Conservation (phyloP, 306 rosid genomes). For the Ormosia semicastrata region DNA sequence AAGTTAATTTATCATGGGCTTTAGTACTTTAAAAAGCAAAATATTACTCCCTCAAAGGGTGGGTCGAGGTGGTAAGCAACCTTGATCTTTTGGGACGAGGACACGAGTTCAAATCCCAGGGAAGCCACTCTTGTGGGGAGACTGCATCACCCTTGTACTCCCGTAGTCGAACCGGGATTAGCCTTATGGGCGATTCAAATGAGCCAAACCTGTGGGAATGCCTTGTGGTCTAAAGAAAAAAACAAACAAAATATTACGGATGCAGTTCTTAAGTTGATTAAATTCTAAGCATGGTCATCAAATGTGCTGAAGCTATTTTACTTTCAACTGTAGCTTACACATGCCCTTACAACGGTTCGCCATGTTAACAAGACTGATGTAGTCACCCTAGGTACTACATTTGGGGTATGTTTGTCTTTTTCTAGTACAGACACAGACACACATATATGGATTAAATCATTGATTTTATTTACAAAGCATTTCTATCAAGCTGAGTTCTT, state of each 20-base stretch:
- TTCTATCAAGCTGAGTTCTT: conserved; percentile 17
- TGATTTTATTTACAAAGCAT: neutral
- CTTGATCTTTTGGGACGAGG: no score
- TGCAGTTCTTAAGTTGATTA: conserved; percentile 10
- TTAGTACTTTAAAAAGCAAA: conserved; percentile 17
- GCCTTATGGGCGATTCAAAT: no score
- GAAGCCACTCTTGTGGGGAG: no score
- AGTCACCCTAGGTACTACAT: conserved; percentile 92
- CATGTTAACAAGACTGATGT: conserved; percentile 96
- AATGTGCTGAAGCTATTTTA: conserved; percentile 28
- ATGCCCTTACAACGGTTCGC: conserved; percentile 69
- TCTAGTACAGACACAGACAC: neutral
- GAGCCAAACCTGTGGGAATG: no score
- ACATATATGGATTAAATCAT: neutral
- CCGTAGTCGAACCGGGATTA: no score
- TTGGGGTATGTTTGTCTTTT: conserved; percentile 66
- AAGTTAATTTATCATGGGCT: neutral
- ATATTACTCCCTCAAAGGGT: neutral
- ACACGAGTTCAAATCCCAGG: no score
- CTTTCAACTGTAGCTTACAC: conserved; percentile 62
- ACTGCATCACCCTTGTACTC: no score
- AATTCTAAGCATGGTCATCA: neutral
- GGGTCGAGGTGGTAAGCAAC: no score
- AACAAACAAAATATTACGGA: neutral
- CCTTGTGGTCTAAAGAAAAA: no score